Evolutionary conservation across 176 grass and related monocot genomes (phyloP).

Genomic region (Aegilops bicornis): DNA sequence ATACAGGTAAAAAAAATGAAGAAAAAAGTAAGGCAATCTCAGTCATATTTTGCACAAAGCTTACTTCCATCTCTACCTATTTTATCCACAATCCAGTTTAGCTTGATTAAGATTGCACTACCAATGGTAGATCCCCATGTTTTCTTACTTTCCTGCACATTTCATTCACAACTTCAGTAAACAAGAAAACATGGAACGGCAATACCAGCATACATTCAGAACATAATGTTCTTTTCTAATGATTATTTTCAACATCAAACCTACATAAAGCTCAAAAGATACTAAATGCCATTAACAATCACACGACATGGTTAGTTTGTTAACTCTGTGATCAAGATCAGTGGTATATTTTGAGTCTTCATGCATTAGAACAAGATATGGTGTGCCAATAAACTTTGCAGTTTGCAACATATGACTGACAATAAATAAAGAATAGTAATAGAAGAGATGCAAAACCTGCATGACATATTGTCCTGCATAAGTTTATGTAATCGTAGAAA

Average conservation of each 20-base stretch:
- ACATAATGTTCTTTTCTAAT: not conserved
- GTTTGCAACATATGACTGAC: not conserved
- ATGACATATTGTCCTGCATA: conserved; percentile 98
- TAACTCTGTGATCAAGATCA: no score
- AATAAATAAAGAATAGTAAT: not conserved
- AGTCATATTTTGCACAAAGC: no score
- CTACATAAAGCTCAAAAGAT: not conserved
- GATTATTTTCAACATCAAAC: conserved; percentile 11
- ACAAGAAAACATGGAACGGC: not conserved
- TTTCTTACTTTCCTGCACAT: not conserved
- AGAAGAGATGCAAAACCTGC: conserved; percentile 58
- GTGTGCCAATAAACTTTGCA: not conserved
- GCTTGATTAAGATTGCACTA: not conserved
- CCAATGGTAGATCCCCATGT: not conserved
- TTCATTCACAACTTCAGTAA: not conserved
- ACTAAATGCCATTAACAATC: not conserved
- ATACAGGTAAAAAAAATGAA: not conserved
- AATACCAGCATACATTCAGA: not conserved
- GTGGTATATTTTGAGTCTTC: not conserved
- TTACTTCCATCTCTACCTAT: no score
- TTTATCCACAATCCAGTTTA: not conserved
- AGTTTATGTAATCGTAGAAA: conserved; percentile 94
- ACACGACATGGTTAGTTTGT: not conserved
- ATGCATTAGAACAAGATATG: not conserved
- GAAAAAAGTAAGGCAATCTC: not conserved